Evolutionary conservation across 805 yeast genomes (phyloP), one percentile per base, ranked within the genome.

Genomic region (Teunomyces panamensis): DNA sequence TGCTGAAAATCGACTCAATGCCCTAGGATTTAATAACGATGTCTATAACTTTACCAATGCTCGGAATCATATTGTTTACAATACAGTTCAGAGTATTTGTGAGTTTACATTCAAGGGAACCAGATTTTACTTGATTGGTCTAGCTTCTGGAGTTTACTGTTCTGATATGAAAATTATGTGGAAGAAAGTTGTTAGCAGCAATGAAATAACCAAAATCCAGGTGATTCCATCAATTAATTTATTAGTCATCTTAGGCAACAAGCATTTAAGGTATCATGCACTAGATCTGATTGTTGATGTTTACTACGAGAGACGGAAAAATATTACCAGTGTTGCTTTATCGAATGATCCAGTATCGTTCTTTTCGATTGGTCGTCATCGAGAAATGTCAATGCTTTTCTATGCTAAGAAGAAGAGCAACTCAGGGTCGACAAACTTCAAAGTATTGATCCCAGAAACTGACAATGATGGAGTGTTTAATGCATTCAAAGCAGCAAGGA

Each of bases 321-420:
- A 61, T 3, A 54, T 77, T 16, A 69, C 78, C n/a, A 78, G 85
- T 11, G 74, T 78, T 28, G 63, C 73, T 26, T 55, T 81, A 9
- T 69, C 81, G 10, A 71, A 76, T 53, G 80, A 81, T 43, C 67
- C 62, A 65, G 81, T 60, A 0, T 65, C 78, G 1, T 83, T 78
- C 52, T 90, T 87, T 65, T 78, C 77, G 42, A 69, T 86, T 50
- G 96, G 94, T 0, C 78, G 74, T 28, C 89, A 90, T 59, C 75
- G 82, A 49, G 82, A 80, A 63, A 73, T 80, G 52, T 79, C 73
- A 36, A 73, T 80, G 75, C 63, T 84, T 48, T 79, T 76, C 57
- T 78, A 74, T 63, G 79, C 82, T 65, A 80, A 78, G 58, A 74
- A 69, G 66, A 81, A 74, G 63, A 65, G 73, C 57, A 65, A 62